Conservation (phyloP, 768 basidiomycete species). For the Lactarius evosmus region DNA sequence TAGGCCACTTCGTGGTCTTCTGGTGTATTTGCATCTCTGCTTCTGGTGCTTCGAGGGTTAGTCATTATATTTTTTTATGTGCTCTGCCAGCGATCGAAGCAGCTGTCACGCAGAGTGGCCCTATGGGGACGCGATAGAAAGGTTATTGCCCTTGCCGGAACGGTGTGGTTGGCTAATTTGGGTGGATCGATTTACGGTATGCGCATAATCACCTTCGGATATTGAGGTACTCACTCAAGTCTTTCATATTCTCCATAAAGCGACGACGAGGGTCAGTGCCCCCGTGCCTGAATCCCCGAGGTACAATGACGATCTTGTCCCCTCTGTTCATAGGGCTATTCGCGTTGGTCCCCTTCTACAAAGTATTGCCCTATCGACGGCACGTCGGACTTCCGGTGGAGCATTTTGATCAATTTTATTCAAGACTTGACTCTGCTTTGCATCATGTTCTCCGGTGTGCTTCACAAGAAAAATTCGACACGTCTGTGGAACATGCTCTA, state of each 20-base stretch:
- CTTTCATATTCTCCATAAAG: background rate
- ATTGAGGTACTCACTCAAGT: background rate
- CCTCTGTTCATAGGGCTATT: background rate
- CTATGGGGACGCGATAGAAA: constrained; percentile 16
- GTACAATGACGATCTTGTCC: background rate
- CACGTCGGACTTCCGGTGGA: constrained; percentile 14
- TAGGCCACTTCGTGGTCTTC: constrained; percentile 20
- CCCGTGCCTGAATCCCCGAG: background rate
- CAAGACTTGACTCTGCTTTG: constrained; percentile 18
- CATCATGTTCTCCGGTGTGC: constrained; percentile 23
- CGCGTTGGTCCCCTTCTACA: background rate
- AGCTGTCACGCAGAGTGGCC: constrained; percentile 7
- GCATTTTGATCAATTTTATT: constrained; percentile 17
- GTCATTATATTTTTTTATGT: background rate
- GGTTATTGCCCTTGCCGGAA: background rate
- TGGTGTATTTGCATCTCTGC: constrained; percentile 14
- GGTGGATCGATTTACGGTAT: constrained; percentile 11
- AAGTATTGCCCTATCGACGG: constrained; percentile 3
- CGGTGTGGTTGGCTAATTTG: constrained; percentile 12
- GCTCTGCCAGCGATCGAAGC: background rate
- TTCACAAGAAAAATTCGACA: constrained; percentile 19
- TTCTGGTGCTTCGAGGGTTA: constrained; percentile 24
- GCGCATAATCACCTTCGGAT: background rate
- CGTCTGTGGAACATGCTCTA: constrained; percentile 20
- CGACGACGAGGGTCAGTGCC: constrained; percentile 10